Base-by-base conservation (phyloP, 176 grass and related monocot species). In the bread wheat (Triticum aestivum) region DNA sequence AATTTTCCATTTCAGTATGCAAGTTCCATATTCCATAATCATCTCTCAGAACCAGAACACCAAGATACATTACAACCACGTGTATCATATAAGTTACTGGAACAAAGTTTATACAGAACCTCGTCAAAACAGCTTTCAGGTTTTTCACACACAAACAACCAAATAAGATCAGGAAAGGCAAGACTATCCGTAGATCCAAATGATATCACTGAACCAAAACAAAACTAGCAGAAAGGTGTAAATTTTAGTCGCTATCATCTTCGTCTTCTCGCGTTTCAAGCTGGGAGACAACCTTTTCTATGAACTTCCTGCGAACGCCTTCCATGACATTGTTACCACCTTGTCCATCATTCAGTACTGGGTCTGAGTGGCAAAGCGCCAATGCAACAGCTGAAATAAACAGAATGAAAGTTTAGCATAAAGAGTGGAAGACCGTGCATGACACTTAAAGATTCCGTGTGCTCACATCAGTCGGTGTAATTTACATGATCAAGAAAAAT, bases 321-420 rank as follows among this genome's bases (percentile, higher is more conserved):
- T 94, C 91, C 24, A 97, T 91, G 70, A 99, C 94, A 58, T 88
- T 89, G 78, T 94, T 63, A 67, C 84, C 83, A 34, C 86, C 45
- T 14, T 92, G 88, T 35, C 97, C 94, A 94, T 99, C 97, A 78
- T 97, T 97, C 67, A 99, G 74, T 47, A 99, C 92, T 7, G 94
- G 94, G 49, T 96, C 92, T 79, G 94, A 94, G 0, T 94, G 89
- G 85, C 92, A 99, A 84, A 99, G 92, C 11, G 92, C 80, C 45
- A 99, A 93, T 5, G 94, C 97, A 82, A 99, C 92, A 83, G 94
- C 94, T 99, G 92, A 75, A 90, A 73, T 24, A 86, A 81, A 76
- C 69, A 87, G 10, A 72, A 30, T 42, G 39, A 5, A 34, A 49
- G 79, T 47, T 80, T 45, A 86, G 78, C 18, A 47, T 21, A 38